Evolutionary conservation across 805 yeast species (phyloP), one percentile per base, ranked within the genome.

Genomic region (Starmerella geochares): DNA sequence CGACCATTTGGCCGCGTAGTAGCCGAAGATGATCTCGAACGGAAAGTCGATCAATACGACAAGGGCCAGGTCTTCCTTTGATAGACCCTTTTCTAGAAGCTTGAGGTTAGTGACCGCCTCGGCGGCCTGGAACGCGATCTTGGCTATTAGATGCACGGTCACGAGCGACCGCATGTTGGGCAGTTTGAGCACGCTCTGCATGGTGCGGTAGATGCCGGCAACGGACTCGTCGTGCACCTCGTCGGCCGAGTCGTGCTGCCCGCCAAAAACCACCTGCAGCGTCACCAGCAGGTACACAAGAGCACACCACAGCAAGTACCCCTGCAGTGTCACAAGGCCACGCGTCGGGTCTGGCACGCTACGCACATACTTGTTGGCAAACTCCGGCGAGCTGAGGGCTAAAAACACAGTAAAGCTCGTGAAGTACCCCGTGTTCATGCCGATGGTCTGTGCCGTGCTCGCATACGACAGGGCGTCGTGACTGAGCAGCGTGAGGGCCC

Each of bases 381-480:
- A 90, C 58, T 87, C 95, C 3, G 88, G 84, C 1, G 96, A 87
- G 61, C 85, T 87, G 60, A 92, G 75, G 0, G 96, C 92, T 49
- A 92, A 67, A 55, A 90, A 92, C 2, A 92, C 83, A 0, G 98
- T 92, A 64, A 92, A 92, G 7, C 94, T 81, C 52, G 83, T 67
- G 62, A 92, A 92, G 63, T 90, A 92, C 20, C 98, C 98, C 2
- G 90, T 75, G 67, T 92, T 92, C 54, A 92, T 73, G 0, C 98
- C 98, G 41, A 92, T 78, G 0, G 98, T 92, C 67, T 92, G 98
- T 0, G 98, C 98, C 0, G 98, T 92, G 4, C 95, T 85, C 0
- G 98, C 97, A 69, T 79, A 92, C 16, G 94, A 80, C 54, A 92
- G 71, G 13, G 94, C 82, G 24, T 77, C 77, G 23, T 80, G 79